A percentile compares a stretch with the other conserved stretches of the same genome.
Evolutionary conservation across 331 rosid genomes (phyloP).

Genomic region (Saraca asoca): DNA sequence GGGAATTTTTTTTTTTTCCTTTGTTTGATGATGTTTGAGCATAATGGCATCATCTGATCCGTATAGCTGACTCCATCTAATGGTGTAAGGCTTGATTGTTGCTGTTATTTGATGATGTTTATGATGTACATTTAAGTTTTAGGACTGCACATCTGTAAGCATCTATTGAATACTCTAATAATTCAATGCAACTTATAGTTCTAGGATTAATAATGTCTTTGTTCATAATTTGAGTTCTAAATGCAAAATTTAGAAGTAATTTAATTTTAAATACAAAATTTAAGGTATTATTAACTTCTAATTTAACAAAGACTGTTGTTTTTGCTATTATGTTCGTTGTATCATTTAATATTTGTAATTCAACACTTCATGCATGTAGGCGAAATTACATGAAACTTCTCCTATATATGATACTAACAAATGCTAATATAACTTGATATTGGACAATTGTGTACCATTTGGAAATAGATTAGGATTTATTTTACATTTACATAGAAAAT

Average conservation of each 20-base stretch:
- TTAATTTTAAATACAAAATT: too few relatives aligned
- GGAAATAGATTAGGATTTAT: background rate
- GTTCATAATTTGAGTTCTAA: background rate
- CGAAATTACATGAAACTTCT: background rate
- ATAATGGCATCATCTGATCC: too few relatives aligned
- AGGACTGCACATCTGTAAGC: too few relatives aligned
- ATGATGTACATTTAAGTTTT: too few relatives aligned
- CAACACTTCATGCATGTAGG: background rate
- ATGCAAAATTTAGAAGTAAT: too few relatives aligned
- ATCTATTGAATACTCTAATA: too few relatives aligned
- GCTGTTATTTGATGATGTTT: background rate
- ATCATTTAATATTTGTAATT: background rate
- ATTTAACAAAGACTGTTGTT: background rate
- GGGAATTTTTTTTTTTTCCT: too few relatives aligned
- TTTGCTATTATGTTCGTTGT: background rate
- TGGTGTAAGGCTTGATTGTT: too few relatives aligned
- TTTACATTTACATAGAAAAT: conserved; percentile 21
- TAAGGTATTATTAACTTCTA: too few relatives aligned
- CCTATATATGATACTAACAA: background rate
- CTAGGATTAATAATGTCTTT: too few relatives aligned
- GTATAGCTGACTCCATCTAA: too few relatives aligned
- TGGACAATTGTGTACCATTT: background rate
- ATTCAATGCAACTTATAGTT: background rate
- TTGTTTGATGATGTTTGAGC: too few relatives aligned
- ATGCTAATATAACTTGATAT: background rate